Percentiles rank a stretch among this genome's conserved stretches.
These are phyloP conservation scores for Zoysia matrella DNA, from an alignment of 202 grass and related monocot genomes.

Conservation along the genomic window DNA sequence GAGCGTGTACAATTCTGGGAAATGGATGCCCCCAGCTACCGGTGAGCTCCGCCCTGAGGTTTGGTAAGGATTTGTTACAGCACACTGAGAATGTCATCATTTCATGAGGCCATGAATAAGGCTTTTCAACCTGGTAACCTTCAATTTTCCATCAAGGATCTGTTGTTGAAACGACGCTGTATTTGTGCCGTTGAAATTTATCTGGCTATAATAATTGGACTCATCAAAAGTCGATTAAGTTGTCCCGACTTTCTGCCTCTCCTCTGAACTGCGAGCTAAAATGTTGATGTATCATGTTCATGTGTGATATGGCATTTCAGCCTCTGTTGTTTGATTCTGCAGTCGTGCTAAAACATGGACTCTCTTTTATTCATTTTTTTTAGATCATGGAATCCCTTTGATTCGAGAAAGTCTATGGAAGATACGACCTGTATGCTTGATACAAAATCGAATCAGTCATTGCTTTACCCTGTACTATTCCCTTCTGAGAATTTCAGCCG, in stretches of 20 bases:
- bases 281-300: neutral
- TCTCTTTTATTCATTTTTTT: neutral
- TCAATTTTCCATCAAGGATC: slow-evolving; percentile 9
- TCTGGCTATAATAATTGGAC: slow-evolving; percentile 51
- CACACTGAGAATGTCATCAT: slow-evolving; percentile 2
- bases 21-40: slow-evolving; percentile 90
- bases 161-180: slow-evolving; percentile 11
- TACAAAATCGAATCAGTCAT: too few species aligned
- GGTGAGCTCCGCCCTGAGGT: slow-evolving; percentile 96
- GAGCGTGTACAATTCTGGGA: slow-evolving; percentile 89
- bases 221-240: neutral
- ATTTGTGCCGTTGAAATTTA: slow-evolving; percentile 38
- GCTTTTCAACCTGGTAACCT: slow-evolving; percentile 21
- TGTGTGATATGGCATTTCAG: neutral
- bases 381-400: too few species aligned
- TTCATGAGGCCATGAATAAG: slow-evolving; percentile 46
- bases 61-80: slow-evolving; percentile 51
- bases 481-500: too few species aligned
- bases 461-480: too few species aligned
- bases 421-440: too few species aligned
- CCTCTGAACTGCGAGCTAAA: neutral
- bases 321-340: neutral
- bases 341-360: neutral
- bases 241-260: slow-evolving; percentile 11
- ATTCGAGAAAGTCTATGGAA: too few species aligned